These are phyloP conservation scores for Neurospora sublineolata DNA, from an alignment of 495 filamentous ascomycete genomes.

Conservation along the genomic window DNA sequence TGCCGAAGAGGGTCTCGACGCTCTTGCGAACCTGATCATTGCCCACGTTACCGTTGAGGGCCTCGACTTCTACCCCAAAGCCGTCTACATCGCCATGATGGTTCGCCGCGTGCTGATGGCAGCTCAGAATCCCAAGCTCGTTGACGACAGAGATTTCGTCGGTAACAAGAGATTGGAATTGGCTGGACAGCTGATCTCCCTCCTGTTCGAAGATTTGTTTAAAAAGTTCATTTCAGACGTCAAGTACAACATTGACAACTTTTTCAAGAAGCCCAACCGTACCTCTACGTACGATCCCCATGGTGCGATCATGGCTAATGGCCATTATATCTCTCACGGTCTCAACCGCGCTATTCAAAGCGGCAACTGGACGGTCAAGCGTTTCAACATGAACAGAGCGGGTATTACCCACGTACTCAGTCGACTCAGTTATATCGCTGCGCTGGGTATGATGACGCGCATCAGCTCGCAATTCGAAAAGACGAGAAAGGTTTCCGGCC, in stretches of 20 bases:
- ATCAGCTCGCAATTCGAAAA: conserved; percentile 99
- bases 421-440: conserved; percentile 89
- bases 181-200: conserved; percentile 85
- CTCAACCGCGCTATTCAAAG: conserved; percentile 92
- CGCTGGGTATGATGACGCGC: conserved; percentile 99
- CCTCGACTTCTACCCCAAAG: conserved; percentile 88
- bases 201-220: conserved; percentile 95
- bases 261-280: conserved; percentile 77
- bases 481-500: conserved; percentile 88
- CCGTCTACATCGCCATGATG: conserved; percentile 93
- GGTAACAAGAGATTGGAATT: conserved; percentile 94
- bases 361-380: conserved; percentile 93
- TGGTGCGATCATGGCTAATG: conserved; percentile 61
- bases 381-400: conserved; percentile 96
- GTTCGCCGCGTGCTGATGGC: conserved; percentile 88
- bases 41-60: conserved; percentile 85
- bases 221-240: conserved; percentile 83
- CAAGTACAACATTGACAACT: conserved; percentile 85
- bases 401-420: conserved; percentile 95
- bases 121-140: conserved; percentile 70
- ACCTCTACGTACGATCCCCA: conserved; percentile 78
- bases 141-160: conserved; percentile 95
- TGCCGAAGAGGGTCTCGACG: conserved; percentile 81
- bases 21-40: conserved; percentile 79
- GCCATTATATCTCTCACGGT: conserved; percentile 72